phyloP scores from a whole-genome alignment of 768 basidiomycete genomes.

The Kwoniella pini region DNA sequence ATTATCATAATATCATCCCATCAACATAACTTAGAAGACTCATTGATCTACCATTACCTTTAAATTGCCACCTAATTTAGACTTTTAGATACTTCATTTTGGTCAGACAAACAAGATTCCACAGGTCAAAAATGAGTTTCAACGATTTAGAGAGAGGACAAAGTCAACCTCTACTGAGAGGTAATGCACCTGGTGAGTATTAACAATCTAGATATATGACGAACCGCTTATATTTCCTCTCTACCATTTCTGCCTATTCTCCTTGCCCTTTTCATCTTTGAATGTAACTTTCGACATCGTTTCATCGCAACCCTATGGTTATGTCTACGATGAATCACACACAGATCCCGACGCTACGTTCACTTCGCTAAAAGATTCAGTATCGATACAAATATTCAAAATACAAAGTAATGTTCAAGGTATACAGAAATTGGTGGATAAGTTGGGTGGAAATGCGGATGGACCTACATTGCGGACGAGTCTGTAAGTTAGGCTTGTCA shows the following conservation, averaged over 20 bases:
- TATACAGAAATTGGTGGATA: constrained; percentile 92
- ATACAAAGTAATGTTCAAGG: constrained; percentile 97
- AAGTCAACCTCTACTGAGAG: constrained; percentile 39
- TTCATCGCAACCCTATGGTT: too few species aligned
- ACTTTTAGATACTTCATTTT: too few species aligned
- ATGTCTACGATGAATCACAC: not conserved
- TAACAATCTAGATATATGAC: not conserved
- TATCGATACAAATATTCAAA: constrained; percentile 88
- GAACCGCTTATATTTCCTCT: not conserved
- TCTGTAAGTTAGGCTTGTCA: constrained; percentile 66
- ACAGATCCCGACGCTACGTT: constrained; percentile 70
- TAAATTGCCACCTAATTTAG: too few species aligned
- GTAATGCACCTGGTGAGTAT: constrained; percentile 35
- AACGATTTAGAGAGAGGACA: constrained; percentile 52
- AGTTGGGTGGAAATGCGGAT: constrained; percentile 82
- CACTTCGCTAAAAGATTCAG: constrained; percentile 61
- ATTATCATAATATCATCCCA: too few species aligned
- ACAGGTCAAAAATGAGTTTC: constrained; percentile 45
- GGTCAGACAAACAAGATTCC: not conserved
- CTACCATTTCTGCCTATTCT: constrained; percentile 4
- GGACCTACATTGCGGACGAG: constrained; percentile 76
- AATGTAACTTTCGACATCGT: too few species aligned
- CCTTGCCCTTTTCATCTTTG: too few species aligned
- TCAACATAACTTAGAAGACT: too few species aligned
- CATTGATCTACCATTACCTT: too few species aligned